Percentiles rank a stretch among this genome's conserved stretches.
Conservation (phyloP, 1,284 basidiomycete species). For the Irpex rosettiformis region DNA sequence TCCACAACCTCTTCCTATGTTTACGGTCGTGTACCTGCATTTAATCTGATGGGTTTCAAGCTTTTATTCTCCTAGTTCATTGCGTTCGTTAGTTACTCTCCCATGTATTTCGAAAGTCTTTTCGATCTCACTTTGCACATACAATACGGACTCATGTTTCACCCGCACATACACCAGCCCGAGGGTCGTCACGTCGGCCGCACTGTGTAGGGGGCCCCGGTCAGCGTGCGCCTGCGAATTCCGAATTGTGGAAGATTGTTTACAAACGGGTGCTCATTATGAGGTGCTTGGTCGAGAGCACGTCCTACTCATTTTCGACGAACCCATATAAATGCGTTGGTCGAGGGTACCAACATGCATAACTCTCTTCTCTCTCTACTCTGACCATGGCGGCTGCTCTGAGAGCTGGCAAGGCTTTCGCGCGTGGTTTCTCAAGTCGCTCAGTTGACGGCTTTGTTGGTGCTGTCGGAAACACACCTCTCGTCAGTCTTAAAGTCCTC, state of each 20-base stretch:
- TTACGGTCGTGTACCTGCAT: slow-evolving; percentile 30
- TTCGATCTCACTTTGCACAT: background rate
- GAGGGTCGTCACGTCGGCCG: no score
- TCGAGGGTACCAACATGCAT: background rate
- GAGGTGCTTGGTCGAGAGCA: slow-evolving; percentile 23
- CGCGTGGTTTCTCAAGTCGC: slow-evolving; percentile 49
- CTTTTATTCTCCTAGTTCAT: background rate
- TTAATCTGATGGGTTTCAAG: slow-evolving; percentile 32
- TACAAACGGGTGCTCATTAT: slow-evolving; percentile 28
- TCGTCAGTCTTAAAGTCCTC: slow-evolving; percentile 50
- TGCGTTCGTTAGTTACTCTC: background rate
- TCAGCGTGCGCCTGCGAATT: slow-evolving; percentile 8
- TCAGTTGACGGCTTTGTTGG: slow-evolving; percentile 83
- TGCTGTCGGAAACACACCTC: slow-evolving; percentile 91
- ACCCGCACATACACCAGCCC: background rate
- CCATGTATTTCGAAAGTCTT: background rate
- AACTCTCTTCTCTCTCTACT: slow-evolving; percentile 11
- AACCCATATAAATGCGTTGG: background rate
- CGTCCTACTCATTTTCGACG: background rate
- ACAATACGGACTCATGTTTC: background rate
- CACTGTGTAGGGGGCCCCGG: no score
- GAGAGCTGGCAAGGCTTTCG: slow-evolving; percentile 18
- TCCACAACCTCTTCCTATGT: slow-evolving; percentile 24
- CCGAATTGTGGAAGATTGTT: slow-evolving; percentile 10
- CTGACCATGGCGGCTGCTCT: slow-evolving; percentile 22